phyloP scores from a whole-genome alignment of 2,329 filamentous ascomycete species.

The Domatiomyces globalis region DNA sequence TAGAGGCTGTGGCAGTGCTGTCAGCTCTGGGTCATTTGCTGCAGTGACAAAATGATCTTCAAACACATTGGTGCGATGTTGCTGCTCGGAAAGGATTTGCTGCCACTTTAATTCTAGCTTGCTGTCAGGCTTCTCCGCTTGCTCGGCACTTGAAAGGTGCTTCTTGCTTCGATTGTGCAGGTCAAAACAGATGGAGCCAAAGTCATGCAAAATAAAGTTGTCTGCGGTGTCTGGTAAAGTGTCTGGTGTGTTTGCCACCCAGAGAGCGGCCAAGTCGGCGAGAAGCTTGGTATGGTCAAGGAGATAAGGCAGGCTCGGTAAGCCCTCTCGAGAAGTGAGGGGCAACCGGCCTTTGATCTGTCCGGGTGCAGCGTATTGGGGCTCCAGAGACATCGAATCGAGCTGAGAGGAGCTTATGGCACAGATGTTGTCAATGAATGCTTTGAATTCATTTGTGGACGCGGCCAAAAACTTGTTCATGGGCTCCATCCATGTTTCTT shows the following conservation, averaged over 20 bases:
- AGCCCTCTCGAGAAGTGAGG: conserved; percentile 71
- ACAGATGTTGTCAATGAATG: conserved; percentile 77
- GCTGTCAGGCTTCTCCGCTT: conserved; percentile 34
- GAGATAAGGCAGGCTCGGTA: conserved; percentile 81
- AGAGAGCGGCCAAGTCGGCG: conserved; percentile 58
- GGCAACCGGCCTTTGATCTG: conserved; percentile 76
- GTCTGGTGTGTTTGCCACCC: conserved; percentile 30
- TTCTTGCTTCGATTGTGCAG: conserved; percentile 32
- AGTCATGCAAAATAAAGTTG: conserved; percentile 27
- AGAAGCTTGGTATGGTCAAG: conserved; percentile 80
- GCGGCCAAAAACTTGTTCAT: conserved; percentile 79
- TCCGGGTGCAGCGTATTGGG: conserved; percentile 82
- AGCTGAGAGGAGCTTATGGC: conserved; percentile 55
- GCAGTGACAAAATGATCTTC: conserved; percentile 5
- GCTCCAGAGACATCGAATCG: conserved; percentile 39
- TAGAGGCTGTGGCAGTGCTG: conserved; percentile 14
- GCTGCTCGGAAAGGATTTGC: conserved; percentile 35
- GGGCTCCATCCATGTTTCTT: conserved; percentile 97
- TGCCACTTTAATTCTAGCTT: conserved; percentile 36
- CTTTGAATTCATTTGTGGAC: conserved; percentile 67
- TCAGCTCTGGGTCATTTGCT: conserved; percentile 10
- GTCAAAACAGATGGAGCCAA: conserved; percentile 31
- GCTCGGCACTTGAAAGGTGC: conserved; percentile 33
- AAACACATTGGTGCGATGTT: conserved; percentile 19
- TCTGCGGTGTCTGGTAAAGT: conserved; percentile 27